phyloP scores from a whole-genome alignment of 768 basidiomycete genomes.

The Dacryopinax spathularia region DNA sequence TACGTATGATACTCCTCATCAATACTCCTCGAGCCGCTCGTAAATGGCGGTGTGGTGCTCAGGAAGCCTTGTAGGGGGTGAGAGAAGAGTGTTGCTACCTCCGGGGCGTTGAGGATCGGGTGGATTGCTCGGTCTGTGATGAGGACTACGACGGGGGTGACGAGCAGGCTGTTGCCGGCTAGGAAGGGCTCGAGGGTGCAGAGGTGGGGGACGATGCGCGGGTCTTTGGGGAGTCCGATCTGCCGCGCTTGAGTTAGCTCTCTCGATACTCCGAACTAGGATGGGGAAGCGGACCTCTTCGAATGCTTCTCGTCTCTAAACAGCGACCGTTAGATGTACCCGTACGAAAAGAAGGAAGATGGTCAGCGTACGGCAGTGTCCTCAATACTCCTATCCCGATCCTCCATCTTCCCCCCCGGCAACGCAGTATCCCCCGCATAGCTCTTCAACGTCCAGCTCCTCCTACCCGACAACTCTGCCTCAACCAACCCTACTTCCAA shows the following conservation, averaged over 20 bases:
- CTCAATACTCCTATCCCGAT: slow-evolving; percentile 50
- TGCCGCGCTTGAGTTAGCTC: slow-evolving; percentile 22
- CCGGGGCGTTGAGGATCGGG: slow-evolving; percentile 66
- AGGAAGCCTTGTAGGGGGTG: slow-evolving; percentile 70
- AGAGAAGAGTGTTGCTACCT: slow-evolving; percentile 72
- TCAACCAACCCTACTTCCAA: neutral
- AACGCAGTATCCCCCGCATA: slow-evolving; percentile 83
- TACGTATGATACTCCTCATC: slow-evolving; percentile 46
- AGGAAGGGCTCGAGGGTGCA: slow-evolving; percentile 71
- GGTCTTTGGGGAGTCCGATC: slow-evolving; percentile 72
- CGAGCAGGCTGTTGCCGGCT: slow-evolving; percentile 54
- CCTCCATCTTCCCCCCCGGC: slow-evolving; percentile 72
- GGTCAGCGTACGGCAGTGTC: slow-evolving; percentile 55
- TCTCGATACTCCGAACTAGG: neutral
- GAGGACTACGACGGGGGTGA: slow-evolving; percentile 78
- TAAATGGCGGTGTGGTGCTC: slow-evolving; percentile 26
- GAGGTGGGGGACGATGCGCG: slow-evolving; percentile 52
- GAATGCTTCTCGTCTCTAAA: slow-evolving; percentile 69
- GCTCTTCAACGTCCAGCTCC: slow-evolving; percentile 53
- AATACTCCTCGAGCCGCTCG: neutral
- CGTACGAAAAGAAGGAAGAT: neutral
- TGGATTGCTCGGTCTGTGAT: slow-evolving; percentile 58
- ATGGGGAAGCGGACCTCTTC: slow-evolving; percentile 50
- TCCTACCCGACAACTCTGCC: slow-evolving; percentile 29
- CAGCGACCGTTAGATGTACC: neutral